Percentiles rank a stretch among this genome's conserved stretches.
These are phyloP conservation scores for Rhodomyrtus tomentosa DNA, from an alignment of 345 rosid genomes.

Conservation along the genomic window DNA sequence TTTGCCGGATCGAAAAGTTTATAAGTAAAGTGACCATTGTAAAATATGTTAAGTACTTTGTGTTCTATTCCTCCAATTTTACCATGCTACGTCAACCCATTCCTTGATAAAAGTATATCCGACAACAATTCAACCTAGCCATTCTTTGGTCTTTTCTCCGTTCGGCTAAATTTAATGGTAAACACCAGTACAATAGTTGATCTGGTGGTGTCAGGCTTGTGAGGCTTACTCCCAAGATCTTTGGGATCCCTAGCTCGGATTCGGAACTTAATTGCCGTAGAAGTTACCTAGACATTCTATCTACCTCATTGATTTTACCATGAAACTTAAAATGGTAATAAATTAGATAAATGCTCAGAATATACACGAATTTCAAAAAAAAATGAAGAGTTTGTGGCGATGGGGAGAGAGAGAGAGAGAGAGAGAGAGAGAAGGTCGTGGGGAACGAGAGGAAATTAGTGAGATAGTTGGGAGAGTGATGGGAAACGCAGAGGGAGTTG, in stretches of 20 bases:
- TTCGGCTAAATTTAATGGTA: not conserved
- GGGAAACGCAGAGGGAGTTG: not conserved
- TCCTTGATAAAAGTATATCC: not conserved
- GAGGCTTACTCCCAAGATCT: not conserved
- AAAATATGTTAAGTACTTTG: fast-evolving
- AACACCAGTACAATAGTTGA: not conserved
- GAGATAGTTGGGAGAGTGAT: too few species aligned
- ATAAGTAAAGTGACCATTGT: too few species aligned
- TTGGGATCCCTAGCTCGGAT: not conserved
- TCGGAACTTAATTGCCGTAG: not conserved
- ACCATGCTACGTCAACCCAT: not conserved
- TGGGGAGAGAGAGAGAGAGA: too few species aligned
- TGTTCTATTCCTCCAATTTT: not conserved
- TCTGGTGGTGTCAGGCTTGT: not conserved
- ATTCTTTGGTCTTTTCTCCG: not conserved
- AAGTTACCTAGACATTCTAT: not conserved
- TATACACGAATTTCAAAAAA: too few species aligned
- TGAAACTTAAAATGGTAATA: not conserved
- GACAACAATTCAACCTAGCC: not conserved
- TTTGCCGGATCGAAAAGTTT: too few species aligned
- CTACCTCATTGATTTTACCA: not conserved
- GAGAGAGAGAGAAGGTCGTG: too few species aligned
- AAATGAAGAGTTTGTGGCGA: too few species aligned
- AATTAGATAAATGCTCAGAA: not conserved
- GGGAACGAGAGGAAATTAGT: too few species aligned